phyloP scores from a whole-genome alignment of 192 early-diverging fungal species.

The Umbelopsis isabellina region DNA sequence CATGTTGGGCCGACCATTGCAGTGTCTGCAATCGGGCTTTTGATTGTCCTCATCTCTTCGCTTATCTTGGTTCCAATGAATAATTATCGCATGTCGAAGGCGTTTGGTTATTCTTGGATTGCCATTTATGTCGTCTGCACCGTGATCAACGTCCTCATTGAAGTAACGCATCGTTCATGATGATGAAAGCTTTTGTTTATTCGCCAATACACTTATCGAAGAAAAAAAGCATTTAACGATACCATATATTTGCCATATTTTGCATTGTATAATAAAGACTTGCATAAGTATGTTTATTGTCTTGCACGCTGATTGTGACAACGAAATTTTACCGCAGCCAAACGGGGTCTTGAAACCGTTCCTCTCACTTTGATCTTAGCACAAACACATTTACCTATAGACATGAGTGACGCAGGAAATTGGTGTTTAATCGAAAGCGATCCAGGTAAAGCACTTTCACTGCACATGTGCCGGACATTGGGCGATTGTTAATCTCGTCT shows the following conservation, averaged over 20 bases:
- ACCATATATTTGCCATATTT: too few species aligned
- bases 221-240: too few species aligned
- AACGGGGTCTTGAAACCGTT: too few species aligned
- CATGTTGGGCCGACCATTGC: constrained; percentile 67
- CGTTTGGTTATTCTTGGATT: constrained; percentile 62
- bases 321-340: too few species aligned
- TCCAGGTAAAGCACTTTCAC: constrained; percentile 54
- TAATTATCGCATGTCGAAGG: constrained; percentile 63
- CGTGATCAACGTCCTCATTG: constrained; percentile 62
- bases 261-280: too few species aligned
- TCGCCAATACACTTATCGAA: neutral
- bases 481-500: constrained; percentile 13
- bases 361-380: too few species aligned
- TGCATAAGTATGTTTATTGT: too few species aligned
- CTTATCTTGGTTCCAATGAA: constrained; percentile 64
- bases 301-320: too few species aligned
- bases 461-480: neutral
- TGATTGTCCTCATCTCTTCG: constrained; percentile 61
- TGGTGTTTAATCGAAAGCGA: constrained; percentile 91
- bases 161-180: constrained; percentile 30
- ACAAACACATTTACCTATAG: neutral
- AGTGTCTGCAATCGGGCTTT: constrained; percentile 68
- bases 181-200: neutral
- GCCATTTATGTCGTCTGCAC: constrained; percentile 63
- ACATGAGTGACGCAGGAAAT: constrained; percentile 65